Evolutionary conservation across 164 flowering plant species (phyloP), one percentile per base, ranked within the genome.

Genomic region (Sextonia rubra): DNA sequence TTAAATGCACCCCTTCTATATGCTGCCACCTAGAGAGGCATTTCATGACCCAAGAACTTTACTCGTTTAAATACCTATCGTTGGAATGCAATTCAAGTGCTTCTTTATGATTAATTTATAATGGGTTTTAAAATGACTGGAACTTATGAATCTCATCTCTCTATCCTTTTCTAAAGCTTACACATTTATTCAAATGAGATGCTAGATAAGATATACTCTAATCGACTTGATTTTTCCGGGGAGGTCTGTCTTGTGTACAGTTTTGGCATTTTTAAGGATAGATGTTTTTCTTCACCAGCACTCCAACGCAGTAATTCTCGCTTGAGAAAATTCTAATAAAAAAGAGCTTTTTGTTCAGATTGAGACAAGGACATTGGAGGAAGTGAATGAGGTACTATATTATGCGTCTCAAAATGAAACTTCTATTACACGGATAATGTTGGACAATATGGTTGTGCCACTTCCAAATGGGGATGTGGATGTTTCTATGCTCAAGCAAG

Each of bases 371-470:
- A 95, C 97, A 29, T 83, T 90, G 52, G 93, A 90, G 79, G 99
- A 93, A 82, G 88, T 95, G 61, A 82, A 86, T 12, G 97, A 95
- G 72, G 97, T 91, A n/a, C 69, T 95, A 65, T 62, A 82, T 37
- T 93, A 90, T 87, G 90, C 94, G 68, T 84, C 94, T 64, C 77
- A 84, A 72, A 74, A 75, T 30, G 79, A 86, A 80, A 83, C 98
- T 29, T 84, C 83, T n/a, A 76, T 95, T 79, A 88, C 91, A 55
- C 83, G 99, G 75, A 91, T 95, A 82, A 90, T 95, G 99, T 74
- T 95, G 80, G 98, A 95, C 77, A 95, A 95, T 80, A 95, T 95
- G 99, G 97, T 93, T 76, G 85, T 90, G 44, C 98, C 96, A 4
- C 81, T 81, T 49, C 82, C 89, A 24, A 79, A 89, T 81, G 98